phyloP scores from a whole-genome alignment of 768 basidiomycete species.

The Tylopilus vinaceipallidus region DNA sequence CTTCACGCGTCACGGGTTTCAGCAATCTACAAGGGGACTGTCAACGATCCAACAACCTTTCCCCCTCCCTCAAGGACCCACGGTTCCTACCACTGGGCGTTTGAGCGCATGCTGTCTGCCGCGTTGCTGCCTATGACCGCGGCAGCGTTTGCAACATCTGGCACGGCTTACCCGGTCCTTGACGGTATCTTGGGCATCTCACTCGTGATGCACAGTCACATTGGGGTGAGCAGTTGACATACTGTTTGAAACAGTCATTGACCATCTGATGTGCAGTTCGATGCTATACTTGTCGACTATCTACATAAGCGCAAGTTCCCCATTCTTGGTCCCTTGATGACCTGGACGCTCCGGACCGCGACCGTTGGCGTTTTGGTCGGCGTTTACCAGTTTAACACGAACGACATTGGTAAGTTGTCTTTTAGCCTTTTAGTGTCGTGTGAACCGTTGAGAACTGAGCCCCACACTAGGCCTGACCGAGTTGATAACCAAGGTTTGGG shows the following conservation, averaged over 20 bases:
- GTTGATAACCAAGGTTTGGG: constrained; percentile 79
- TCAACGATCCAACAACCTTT: constrained; percentile 93
- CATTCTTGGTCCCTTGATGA: constrained; percentile 59
- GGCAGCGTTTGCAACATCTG: constrained; percentile 79
- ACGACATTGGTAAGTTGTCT: constrained; percentile 81
- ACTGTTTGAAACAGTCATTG: background rate
- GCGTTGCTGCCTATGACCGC: constrained; percentile 85
- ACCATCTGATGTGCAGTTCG: constrained; percentile 50
- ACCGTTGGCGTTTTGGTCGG: constrained; percentile 86
- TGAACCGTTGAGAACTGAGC: background rate
- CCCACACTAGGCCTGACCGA: constrained; percentile 71
- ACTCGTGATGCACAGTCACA: constrained; percentile 92
- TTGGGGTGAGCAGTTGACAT: constrained; percentile 60
- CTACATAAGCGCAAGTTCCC: constrained; percentile 93
- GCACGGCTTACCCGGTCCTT: constrained; percentile 74
- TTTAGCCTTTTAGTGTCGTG: background rate
- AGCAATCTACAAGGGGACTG: constrained; percentile 89
- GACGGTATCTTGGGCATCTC: constrained; percentile 88
- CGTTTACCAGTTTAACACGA: constrained; percentile 97
- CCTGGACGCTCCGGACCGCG: constrained; percentile 75
- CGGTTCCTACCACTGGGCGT: constrained; percentile 91
- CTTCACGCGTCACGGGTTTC: background rate
- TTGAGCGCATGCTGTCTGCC: constrained; percentile 90
- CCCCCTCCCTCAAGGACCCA: constrained; percentile 77
- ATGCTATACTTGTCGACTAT: constrained; percentile 80